A percentile compares a stretch with the other conserved stretches of the same genome.
phyloP scores from a whole-genome alignment of 202 grass and related monocot species.

The Hordeum pubiflorum region DNA sequence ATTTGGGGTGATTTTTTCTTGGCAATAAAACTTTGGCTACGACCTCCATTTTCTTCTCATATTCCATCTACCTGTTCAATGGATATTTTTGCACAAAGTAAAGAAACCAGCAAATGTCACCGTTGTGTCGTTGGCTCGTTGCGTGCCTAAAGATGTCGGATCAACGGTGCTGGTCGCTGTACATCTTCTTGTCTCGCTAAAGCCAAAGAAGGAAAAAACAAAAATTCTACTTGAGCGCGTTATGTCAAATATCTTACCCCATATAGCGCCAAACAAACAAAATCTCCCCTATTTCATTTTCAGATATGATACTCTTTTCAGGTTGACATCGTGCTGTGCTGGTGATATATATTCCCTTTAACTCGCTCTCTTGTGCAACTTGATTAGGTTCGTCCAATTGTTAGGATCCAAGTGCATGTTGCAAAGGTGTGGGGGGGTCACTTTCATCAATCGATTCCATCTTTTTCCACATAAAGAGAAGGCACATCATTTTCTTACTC shows the following conservation, averaged over 20 bases:
- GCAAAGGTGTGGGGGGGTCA: neutral
- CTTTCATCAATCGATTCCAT: neutral
- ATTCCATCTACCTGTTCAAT: no score
- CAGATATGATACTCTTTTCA: neutral
- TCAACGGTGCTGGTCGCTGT: neutral
- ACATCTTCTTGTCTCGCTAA: no score
- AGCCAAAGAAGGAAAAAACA: neutral
- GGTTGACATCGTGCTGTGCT: neutral
- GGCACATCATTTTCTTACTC: neutral
- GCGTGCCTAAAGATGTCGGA: neutral
- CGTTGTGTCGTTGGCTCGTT: neutral
- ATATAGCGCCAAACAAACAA: neutral
- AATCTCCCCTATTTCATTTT: neutral
- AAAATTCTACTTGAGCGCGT: neutral
- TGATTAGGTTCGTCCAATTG: neutral
- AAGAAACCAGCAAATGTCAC: neutral
- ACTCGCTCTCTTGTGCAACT: neutral
- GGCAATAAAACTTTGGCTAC: neutral
- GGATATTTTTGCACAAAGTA: neutral
- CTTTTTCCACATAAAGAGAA: neutral
- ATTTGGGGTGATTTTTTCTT: neutral
- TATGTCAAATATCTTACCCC: neutral
- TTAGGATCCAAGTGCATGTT: neutral
- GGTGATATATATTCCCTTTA: neutral
- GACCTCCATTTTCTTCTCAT: neutral